phyloP scores from a whole-genome alignment of 805 yeast species.

The Cyberlindnera bimundalis region DNA sequence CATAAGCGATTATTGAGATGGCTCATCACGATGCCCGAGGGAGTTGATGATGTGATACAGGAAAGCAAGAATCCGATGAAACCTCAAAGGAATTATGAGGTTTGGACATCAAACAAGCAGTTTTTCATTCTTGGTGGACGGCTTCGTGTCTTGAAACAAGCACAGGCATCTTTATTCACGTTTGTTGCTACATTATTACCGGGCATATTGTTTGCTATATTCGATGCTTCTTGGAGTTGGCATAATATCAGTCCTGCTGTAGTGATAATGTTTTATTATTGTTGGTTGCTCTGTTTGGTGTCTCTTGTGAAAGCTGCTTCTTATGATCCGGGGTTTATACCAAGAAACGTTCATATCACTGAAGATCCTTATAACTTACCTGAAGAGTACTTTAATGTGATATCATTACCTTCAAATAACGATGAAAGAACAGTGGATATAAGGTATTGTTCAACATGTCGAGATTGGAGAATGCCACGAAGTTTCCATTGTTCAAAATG shows the following conservation, averaged over 20 bases:
- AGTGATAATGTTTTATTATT: constrained; percentile 54
- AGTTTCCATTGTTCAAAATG: constrained; percentile 73
- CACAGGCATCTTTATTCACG: constrained; percentile 39
- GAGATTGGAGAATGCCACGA: constrained; percentile 74
- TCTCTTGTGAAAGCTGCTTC: constrained; percentile 53
- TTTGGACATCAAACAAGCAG: constrained; percentile 37
- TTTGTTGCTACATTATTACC: constrained; percentile 38
- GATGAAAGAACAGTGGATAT: constrained; percentile 36
- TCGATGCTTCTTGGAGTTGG: constrained; percentile 52
- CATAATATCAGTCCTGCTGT: constrained; percentile 49
- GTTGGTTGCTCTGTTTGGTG: constrained; percentile 47
- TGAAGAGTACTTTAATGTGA: constrained; percentile 50
- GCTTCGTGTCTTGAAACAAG: constrained; percentile 39
- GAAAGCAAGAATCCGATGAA: too few relatives aligned
- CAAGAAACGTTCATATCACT: constrained; percentile 61
- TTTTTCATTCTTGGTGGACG: constrained; percentile 67
- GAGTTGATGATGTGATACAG: background rate
- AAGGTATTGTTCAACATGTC: constrained; percentile 62
- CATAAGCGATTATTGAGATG: constrained; percentile 19
- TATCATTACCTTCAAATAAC: constrained; percentile 43
- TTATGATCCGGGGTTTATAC: constrained; percentile 66
- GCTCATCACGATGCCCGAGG: constrained; percentile 23
- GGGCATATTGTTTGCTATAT: constrained; percentile 46
- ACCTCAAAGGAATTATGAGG: constrained; percentile 46
- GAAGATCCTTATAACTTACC: constrained; percentile 43